Evolutionary conservation across 495 filamentous ascomycete species (phyloP).

Genomic region (Trypethelium eluteriae): DNA sequence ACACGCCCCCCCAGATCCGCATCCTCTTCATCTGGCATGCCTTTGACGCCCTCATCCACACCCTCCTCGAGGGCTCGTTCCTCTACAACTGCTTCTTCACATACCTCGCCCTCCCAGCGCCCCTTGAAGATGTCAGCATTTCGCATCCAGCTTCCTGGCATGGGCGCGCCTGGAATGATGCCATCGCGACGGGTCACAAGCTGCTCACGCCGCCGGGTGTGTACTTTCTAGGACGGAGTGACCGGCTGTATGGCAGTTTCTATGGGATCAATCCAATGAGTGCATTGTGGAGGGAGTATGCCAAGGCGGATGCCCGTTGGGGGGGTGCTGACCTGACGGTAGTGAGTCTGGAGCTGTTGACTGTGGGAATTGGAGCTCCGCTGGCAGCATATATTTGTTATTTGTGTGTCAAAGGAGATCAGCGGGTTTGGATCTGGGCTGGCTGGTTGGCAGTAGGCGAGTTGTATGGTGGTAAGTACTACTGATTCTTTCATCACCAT

Average conservation of each 20-base stretch:
- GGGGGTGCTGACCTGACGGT: constrained; percentile 68
- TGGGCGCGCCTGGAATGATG: constrained; percentile 14
- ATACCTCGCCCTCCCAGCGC: constrained; percentile 39
- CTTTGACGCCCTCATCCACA: constrained; percentile 84
- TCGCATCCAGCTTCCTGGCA: constrained; percentile 22
- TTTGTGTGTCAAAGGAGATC: constrained; percentile 42
- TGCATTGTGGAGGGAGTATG: constrained; percentile 86
- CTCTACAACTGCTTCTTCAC: constrained; percentile 89
- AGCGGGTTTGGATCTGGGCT: constrained; percentile 38
- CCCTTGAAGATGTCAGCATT: constrained; percentile 38
- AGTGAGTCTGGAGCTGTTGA: constrained; percentile 76
- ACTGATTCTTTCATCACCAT: background rate
- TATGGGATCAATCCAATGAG: constrained; percentile 60
- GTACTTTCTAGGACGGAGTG: constrained; percentile 45
- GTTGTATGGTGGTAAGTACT: constrained; percentile 67
- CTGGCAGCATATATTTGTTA: constrained; percentile 61
- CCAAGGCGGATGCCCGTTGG: constrained; percentile 79
- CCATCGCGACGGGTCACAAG: constrained; percentile 6
- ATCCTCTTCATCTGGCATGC: constrained; percentile 90
- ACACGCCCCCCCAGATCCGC: constrained; percentile 46
- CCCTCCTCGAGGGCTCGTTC: constrained; percentile 81
- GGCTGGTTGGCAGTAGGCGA: constrained; percentile 81
- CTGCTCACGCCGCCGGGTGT: constrained; percentile 38
- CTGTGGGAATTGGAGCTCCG: constrained; percentile 49
- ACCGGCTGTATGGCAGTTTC: constrained; percentile 62